Base-by-base conservation (phyloP, 768 basidiomycete species). In the Rhodotorula paludigena region DNA sequence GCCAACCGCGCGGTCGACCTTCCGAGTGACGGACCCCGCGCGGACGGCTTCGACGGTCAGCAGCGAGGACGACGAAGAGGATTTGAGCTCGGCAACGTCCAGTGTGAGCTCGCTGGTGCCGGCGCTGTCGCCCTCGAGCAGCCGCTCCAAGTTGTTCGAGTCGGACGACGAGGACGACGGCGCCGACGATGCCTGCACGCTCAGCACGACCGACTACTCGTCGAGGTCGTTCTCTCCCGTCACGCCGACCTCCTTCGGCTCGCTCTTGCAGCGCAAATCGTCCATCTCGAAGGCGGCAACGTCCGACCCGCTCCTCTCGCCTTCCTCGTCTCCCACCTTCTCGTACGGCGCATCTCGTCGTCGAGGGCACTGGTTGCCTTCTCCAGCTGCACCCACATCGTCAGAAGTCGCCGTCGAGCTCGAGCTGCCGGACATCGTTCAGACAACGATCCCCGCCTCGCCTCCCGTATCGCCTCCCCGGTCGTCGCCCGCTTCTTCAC, bases 231-330 rank as follows among this genome's bases (percentile, higher is more conserved):
- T 61, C 30, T 52, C 60, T 10, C 60, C 60, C 30, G 11, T 9
- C 15, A 52, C 61, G n/a, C 44, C 41, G 25, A 4, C 21, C 3
- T 49, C 60, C 32, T 25, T 15, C 6, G 15, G 42, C 23, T 14
- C 42, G 33, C 18, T 44, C 5, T n/a, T 42, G 9, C 42, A 21
- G 9, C 61, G 57, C 36, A 57, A 63, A 33, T 36, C 61, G 9
- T 35, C 51, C 25, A 47, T 44, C 35, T 39, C 52, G 21, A 57
- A 39, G 35, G 42, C 61, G 9, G 57, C 61, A 6, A 63, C 45
- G 18, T 64, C 64, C 5, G 69, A 71, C 35, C 69, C 69, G 7
- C 69, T 71, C 60, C 51, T 66, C 12, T 49, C 57, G 14, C 64
- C 64, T 1, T 58, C 52, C 2, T 44, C 61, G 18, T 25, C 63